Evolutionary conservation across 208 protist species (phyloP), one percentile per base, ranked within the genome.

Genomic region (Acanthamoeba sp.): DNA sequence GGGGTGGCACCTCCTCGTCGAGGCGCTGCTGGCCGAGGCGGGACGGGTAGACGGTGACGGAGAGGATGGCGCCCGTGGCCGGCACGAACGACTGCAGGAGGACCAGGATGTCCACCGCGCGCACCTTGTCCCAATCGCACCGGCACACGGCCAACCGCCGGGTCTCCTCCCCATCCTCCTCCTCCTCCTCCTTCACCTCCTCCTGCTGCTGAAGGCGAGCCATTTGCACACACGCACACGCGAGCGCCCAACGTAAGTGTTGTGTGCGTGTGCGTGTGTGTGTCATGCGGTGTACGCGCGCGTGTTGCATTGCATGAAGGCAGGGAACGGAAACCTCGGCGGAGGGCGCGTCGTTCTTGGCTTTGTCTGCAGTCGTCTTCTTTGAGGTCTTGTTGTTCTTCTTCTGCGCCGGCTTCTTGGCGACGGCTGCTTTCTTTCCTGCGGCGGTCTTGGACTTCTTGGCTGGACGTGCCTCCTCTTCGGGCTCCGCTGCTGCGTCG

Each of bases 61-160:
- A 95, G 22, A 95, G 50, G 24, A 99, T 96, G 20, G 97, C 96
- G n/a, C 99, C 99, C 45, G 97, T 98, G 10, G 98, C 94, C 7
- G 99, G 99, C 40, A 98, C 96, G 92, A 99, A 99, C 87, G 99
- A 98, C 66, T 99, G 98, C 52, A 99, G 97, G n/a, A 99, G 95
- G 0, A 98, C 97, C 93, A 99, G 99, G 14, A 99, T 95, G 96
- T 99, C 98, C n/a, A 82, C 69, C 40, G 94, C 87, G 10, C 97
- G 96, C 64, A 99, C 96, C 94, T 99, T 97, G 71, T 99, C 98
- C 98, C 99, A 99, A 96, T 99, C 98, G 94, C 98, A 99, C 97
- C 99, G 99, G 80, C 98, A 97, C 36, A 99, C 97, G 24, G 99
- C 99, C 50, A 99, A 71, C 38, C 99, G 98, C 27, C 94, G 95